These are phyloP conservation scores for Ustilago nuda DNA, from an alignment of 1,284 basidiomycete genomes.

Conservation along the genomic window DNA sequence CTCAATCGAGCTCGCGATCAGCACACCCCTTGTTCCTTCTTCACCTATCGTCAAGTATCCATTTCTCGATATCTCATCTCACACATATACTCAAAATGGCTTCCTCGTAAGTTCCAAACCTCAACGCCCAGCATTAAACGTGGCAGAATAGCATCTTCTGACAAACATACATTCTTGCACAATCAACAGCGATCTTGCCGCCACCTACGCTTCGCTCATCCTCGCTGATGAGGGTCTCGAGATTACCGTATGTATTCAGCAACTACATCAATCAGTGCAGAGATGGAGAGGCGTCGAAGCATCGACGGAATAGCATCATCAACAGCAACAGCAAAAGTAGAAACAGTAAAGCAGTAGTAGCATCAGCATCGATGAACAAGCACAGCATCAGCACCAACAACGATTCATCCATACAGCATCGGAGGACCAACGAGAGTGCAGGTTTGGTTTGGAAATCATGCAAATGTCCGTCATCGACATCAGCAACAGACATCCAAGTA, in stretches of 20 bases:
- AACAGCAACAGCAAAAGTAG: too few species aligned
- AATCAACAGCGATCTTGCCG: conserved; percentile 65
- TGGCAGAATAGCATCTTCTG: not conserved
- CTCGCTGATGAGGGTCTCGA: conserved; percentile 91
- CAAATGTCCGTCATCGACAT: too few species aligned
- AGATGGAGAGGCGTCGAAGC: too few species aligned
- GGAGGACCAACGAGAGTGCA: too few species aligned
- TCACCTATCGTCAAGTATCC: conserved; percentile 46
- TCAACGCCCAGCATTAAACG: not conserved
- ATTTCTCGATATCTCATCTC: conserved; percentile 45
- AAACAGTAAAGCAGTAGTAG: too few species aligned
- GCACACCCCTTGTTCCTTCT: conserved; percentile 14
- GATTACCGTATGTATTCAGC: conserved; percentile 79
- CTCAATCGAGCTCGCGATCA: conserved; percentile 45
- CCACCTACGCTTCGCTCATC: conserved; percentile 80
- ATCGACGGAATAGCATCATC: too few species aligned
- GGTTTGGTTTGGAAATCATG: too few species aligned
- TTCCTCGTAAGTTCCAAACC: conserved; percentile 45
- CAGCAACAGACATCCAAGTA: too few species aligned
- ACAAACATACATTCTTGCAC: conserved; percentile 1
- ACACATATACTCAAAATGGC: conserved; percentile 52
- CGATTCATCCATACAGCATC: too few species aligned
- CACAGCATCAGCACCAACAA: too few species aligned
- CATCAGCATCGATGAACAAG: too few species aligned
- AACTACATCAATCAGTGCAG: not conserved